Conservation (phyloP, 805 yeast species). For the Hanseniaspora hatyaiensis region DNA sequence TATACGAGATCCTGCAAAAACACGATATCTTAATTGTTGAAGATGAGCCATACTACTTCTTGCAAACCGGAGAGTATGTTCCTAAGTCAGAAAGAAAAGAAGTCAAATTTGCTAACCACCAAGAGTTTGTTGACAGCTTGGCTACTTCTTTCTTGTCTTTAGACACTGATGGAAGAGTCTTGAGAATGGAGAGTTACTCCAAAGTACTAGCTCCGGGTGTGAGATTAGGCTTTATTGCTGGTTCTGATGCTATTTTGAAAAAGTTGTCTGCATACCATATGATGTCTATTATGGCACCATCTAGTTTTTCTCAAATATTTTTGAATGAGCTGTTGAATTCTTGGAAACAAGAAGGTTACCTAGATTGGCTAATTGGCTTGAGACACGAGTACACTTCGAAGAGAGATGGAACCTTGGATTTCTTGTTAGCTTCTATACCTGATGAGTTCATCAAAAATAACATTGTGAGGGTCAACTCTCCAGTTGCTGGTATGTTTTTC, state of each 20-base stretch:
- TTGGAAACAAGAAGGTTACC: slow-evolving; percentile 85
- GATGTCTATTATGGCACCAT: slow-evolving; percentile 65
- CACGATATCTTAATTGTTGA: slow-evolving; percentile 80
- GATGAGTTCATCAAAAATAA: slow-evolving; percentile 24
- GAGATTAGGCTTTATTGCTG: slow-evolving; percentile 83
- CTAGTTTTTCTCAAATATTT: slow-evolving; percentile 67
- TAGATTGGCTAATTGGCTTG: slow-evolving; percentile 80
- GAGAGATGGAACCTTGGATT: slow-evolving; percentile 76
- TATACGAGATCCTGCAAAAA: slow-evolving; percentile 69
- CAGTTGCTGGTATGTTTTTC: slow-evolving; percentile 82
- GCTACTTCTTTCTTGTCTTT: slow-evolving; percentile 64
- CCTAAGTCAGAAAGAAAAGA: slow-evolving; percentile 27
- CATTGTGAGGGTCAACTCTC: slow-evolving; percentile 36
- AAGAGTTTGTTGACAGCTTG: slow-evolving; percentile 53
- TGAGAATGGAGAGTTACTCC: slow-evolving; percentile 81
- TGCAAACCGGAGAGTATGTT: slow-evolving; percentile 82
- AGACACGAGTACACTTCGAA: slow-evolving; percentile 74
- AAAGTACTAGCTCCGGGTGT: slow-evolving; percentile 90
- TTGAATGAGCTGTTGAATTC: slow-evolving; percentile 59
- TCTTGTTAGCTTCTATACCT: slow-evolving; percentile 51
- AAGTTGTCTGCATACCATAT: slow-evolving; percentile 63
- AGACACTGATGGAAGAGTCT: slow-evolving; percentile 80
- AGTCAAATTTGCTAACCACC: slow-evolving; percentile 34
- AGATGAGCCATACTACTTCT: slow-evolving; percentile 95
- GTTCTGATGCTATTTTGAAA: slow-evolving; percentile 52